phyloP scores from a whole-genome alignment of 129 eudicot species.

The Smallanthus sonchifolius region DNA sequence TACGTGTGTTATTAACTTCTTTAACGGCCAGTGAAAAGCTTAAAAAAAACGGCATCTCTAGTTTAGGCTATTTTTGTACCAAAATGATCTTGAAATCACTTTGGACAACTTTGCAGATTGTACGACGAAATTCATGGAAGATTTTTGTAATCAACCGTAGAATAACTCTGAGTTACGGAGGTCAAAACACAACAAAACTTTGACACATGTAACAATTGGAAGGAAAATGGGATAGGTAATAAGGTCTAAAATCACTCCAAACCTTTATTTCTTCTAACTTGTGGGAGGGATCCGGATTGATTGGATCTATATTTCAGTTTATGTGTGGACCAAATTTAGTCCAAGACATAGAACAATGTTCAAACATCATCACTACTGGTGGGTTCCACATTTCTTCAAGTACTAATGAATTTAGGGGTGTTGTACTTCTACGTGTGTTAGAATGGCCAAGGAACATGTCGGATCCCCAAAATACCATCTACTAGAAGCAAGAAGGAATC shows the following conservation, averaged over 20 bases:
- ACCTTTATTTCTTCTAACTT: conserved; percentile 28
- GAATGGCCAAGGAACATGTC: conserved; percentile 67
- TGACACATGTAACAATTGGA: conserved; percentile 31
- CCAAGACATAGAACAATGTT: conserved; percentile 15
- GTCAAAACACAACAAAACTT: conserved; percentile 18
- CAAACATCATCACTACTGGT: conserved; percentile 14
- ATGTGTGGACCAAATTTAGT: conserved; percentile 20
- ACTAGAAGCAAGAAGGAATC: conserved; percentile 51
- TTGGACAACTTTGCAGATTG: neutral
- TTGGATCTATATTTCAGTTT: conserved; percentile 21
- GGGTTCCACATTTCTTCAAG: conserved; percentile 10
- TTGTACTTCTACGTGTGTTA: conserved; percentile 12
- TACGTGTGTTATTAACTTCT: too few species aligned
- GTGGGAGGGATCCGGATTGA: conserved; percentile 25
- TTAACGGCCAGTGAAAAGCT: too few species aligned
- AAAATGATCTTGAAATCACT: neutral
- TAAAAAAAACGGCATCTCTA: too few species aligned
- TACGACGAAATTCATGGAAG: conserved; percentile 6
- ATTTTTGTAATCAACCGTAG: neutral
- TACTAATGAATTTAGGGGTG: too few species aligned
- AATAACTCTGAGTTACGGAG: conserved; percentile 4
- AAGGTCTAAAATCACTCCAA: conserved; percentile 16
- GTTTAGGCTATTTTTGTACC: neutral
- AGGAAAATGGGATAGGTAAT: conserved; percentile 22
- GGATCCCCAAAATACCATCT: conserved; percentile 42